A percentile compares a stretch with the other conserved stretches of the same genome.
Evolutionary conservation across 2,329 filamentous ascomycete genomes (phyloP).

Genomic region (Pseudogymnoascus verrucosus): DNA sequence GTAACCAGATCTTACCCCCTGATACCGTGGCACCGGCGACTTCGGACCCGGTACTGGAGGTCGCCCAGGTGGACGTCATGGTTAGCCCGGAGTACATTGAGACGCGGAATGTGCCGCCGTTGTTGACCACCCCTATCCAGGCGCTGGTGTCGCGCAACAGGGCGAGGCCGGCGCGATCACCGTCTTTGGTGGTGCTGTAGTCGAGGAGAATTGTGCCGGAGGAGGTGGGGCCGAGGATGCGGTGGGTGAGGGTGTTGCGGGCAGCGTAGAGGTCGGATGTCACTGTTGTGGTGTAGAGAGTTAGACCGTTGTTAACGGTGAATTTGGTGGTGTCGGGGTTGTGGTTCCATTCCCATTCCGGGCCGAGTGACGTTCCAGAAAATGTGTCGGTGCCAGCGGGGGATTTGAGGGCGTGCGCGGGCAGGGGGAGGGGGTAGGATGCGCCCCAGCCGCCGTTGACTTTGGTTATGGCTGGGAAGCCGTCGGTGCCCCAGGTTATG

Average conservation of each 20-base stretch:
- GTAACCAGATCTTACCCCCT: constrained; percentile 28
- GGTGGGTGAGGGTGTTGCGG: constrained; percentile 40
- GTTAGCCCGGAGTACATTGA: constrained; percentile 27
- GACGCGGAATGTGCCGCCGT: neutral
- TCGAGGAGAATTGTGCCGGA: constrained; percentile 43
- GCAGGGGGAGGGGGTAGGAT: constrained; percentile 33
- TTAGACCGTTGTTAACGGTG: constrained; percentile 36
- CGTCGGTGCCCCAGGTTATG: constrained; percentile 42
- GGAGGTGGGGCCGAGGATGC: constrained; percentile 38
- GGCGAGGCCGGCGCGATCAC: constrained; percentile 44
- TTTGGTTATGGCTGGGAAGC: constrained; percentile 36
- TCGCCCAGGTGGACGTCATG: constrained; percentile 29
- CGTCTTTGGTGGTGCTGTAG: constrained; percentile 39
- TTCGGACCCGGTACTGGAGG: constrained; percentile 25
- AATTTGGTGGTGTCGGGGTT: constrained; percentile 46
- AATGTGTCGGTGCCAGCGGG: constrained; percentile 40
- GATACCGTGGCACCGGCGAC: constrained; percentile 16
- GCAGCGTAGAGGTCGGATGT: constrained; percentile 43
- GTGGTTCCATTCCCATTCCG: constrained; percentile 55
- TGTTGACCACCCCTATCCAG: constrained; percentile 39
- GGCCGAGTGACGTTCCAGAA: constrained; percentile 32
- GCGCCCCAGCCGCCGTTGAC: constrained; percentile 40
- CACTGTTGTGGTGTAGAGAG: constrained; percentile 41
- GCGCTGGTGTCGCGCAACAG: constrained; percentile 45
- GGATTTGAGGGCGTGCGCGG: constrained; percentile 16